Base-by-base conservation (phyloP, 495 filamentous ascomycete species). In the Trichoderma orchidacearum region DNA sequence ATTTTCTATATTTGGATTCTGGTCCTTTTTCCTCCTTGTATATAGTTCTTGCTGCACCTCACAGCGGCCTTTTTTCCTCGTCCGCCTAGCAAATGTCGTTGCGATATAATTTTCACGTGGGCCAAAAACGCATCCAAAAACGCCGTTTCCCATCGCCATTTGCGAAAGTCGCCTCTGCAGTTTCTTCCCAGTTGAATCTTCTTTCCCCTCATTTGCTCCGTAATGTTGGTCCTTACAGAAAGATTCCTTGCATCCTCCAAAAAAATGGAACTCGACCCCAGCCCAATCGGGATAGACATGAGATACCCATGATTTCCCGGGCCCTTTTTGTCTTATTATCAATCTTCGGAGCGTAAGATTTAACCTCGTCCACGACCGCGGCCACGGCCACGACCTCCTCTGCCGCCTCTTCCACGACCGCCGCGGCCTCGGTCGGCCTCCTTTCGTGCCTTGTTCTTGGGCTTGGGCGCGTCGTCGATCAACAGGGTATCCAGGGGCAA, bases 371-470 rank as follows among this genome's bases (percentile, higher is more conserved):
- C 80, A 56, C 85, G 70, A 3, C 83, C 81, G 52, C 84, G 66
- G 3, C 80, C 80, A 35, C 84, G 78, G 6, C 83, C 78, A 76
- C 68, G 72, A 59, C 77, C 74, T 63, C 80, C 86, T 56, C 86
- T 73, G 30, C 80, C 72, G 36, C 78, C 70, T 51, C 79, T 77
- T 57, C 78, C 74, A 25, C 65, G 61, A 50, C 83, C 81, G 59
- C 83, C 79, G 15, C 83, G 75, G 23, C 75, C 73, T 54, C 82
- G 73, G 30, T 53, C 51, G 29, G 83, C 77, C 72, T 98, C 94
- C 78, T 98, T 98, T 64, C 93, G 77, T 29, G 93, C 92, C 82
- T 97, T 97, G 72, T 98, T 97, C 84, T 97, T 97, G 52, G 93
- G 92, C 75, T 98, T 98, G 30, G 91, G 89, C 54, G 89, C 83